Base-by-base conservation (phyloP, 768 basidiomycete genomes). In the Suillus paluster region DNA sequence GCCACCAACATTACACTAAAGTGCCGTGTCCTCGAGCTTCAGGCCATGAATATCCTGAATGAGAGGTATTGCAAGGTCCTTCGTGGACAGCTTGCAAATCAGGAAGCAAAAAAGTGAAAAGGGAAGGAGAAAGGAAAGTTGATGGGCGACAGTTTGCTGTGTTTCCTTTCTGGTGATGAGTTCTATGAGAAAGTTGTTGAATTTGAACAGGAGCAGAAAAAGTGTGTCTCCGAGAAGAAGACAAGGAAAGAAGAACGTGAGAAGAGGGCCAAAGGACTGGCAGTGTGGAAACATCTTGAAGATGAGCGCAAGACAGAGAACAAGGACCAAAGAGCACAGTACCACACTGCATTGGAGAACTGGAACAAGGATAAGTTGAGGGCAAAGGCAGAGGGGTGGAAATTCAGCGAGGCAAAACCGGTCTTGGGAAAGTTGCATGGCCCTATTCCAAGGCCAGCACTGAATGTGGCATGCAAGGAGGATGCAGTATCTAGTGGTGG, bases 121-220 rank as follows among this genome's bases (percentile, higher is more conserved):
- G 34, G 56, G 36, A 44, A 46, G 12, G 30, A 44, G 42, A 57
- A 36, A 33, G 39, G 27, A 19, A 58, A 52, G 21, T 36, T 58
- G 15, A 21, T 62, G 17, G 61, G 44, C 11, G n/a, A 59, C 30
- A 25, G 57, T 21, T 57, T 62, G 44, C 62, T 50, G 14, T 10
- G 19, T n/a, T 41, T 63, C 10, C 48, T 63, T n/a, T 36, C 62
- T 2, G 25, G 57, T 25, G 49, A 63, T 21, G 58, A 59, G 49
- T 63, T 63, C 44, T 59, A 58, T 11, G 25, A 52, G 27, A n/a
- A 44, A 49, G 62, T 63, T 33, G 62, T 63, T 33, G 56, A 62
- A 46, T 62, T 62, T 44, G 58, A 56, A 44, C 6, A 30, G 14
- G 27, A 50, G 61, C 61, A 62, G 57, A 62, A 62, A 38, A 44